A percentile compares a stretch with the other conserved stretches of the same genome.
Conservation (phyloP, 169 alveolate species). For the Prorocentrum cordatum region DNA sequence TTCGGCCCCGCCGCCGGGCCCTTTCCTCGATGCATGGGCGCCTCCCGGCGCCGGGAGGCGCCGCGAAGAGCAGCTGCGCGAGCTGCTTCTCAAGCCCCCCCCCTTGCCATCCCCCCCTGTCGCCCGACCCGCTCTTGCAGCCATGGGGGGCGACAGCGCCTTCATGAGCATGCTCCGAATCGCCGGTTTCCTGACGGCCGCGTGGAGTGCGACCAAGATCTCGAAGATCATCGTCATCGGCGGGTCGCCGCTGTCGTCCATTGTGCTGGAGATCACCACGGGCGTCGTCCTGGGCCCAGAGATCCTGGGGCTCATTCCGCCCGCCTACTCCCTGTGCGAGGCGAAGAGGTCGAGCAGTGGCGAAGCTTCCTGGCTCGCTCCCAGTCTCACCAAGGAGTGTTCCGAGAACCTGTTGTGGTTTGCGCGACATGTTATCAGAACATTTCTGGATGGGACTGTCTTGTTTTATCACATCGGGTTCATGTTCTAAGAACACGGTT, state of each 20-base stretch:
- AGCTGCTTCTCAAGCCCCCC: too few species aligned
- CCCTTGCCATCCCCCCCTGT: too few species aligned
- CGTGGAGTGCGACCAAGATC: slow-evolving; percentile 25
- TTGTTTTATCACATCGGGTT: background rate
- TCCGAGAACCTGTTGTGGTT: background rate
- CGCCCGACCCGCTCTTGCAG: too few species aligned
- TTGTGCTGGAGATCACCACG: slow-evolving; percentile 40
- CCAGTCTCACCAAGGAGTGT: background rate
- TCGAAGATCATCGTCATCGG: background rate
- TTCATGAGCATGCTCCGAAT: slow-evolving; percentile 21
- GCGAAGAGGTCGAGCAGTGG: background rate
- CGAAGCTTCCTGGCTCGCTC: background rate
- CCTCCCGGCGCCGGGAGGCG: too few species aligned
- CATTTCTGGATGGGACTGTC: background rate
- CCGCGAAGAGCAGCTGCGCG: too few species aligned
- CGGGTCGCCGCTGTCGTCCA: background rate
- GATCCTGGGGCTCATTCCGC: too few species aligned
- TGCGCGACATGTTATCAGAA: background rate
- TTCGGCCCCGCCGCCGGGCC: too few species aligned
- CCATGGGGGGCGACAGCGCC: slow-evolving; percentile 44
- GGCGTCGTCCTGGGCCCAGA: slow-evolving; percentile 38
- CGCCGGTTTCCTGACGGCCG: slow-evolving; percentile 21
- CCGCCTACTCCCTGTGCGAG: too few species aligned
- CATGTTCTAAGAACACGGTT: too few species aligned
- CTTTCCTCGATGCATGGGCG: too few species aligned